These are phyloP conservation scores for Lachnellula occidentalis DNA, from an alignment of 2,329 filamentous ascomycete species.

Conservation along the genomic window DNA sequence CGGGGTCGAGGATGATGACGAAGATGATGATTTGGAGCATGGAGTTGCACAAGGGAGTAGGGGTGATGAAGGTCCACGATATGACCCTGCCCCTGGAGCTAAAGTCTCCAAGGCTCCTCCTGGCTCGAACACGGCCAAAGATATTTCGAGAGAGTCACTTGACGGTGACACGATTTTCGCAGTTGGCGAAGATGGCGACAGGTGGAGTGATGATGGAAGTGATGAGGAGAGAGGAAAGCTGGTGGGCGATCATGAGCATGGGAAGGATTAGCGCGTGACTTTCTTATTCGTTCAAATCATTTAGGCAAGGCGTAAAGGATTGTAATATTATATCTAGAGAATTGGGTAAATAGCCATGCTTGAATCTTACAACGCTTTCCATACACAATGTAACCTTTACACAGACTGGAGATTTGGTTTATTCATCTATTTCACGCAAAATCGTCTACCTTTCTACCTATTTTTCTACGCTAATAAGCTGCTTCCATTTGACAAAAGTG, in stretches of 20 bases:
- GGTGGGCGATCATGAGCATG: conserved; percentile 31
- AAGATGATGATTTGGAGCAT: conserved; percentile 47
- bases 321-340: conserved; percentile 10
- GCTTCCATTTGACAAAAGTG: too few relatives aligned
- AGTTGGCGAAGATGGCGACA: conserved; percentile 77
- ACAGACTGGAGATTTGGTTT: not conserved
- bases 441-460: too few relatives aligned
- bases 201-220: conserved; percentile 71
- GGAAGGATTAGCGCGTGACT: conserved; percentile 5
- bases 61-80: conserved; percentile 31
- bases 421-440: too few relatives aligned
- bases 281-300: not conserved
- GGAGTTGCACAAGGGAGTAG: conserved; percentile 41
- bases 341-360: conserved; percentile 6
- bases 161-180: conserved; percentile 96
- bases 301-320: not conserved
- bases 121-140: conserved; percentile 20
- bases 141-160: conserved; percentile 51
- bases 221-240: conserved; percentile 50
- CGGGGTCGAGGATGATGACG: conserved; percentile 60
- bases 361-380: not conserved
- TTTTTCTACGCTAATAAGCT: too few relatives aligned
- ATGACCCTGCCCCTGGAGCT: conserved; percentile 29
- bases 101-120: conserved; percentile 5
- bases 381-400: not conserved